phyloP scores from a whole-genome alignment of 805 yeast species.

The Candida rishiriensis region DNA sequence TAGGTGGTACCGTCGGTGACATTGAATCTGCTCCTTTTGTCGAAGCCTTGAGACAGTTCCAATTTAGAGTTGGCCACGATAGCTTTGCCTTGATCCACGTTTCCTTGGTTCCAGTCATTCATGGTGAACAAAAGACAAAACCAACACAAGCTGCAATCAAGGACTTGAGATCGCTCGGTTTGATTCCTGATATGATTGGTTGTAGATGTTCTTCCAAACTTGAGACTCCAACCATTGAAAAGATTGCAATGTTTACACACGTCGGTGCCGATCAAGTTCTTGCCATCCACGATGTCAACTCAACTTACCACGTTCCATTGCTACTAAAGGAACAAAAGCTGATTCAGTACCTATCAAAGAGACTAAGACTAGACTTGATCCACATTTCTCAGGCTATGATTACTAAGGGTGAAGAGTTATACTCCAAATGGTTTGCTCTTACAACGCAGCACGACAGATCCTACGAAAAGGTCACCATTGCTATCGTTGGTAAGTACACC shows the following conservation, averaged over 20 bases:
- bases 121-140: slow-evolving; percentile 98
- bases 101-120: slow-evolving; percentile 94
- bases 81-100: slow-evolving; percentile 96
- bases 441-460: slow-evolving; percentile 80
- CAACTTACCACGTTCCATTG: slow-evolving; percentile 96
- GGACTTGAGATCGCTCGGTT: slow-evolving; percentile 91
- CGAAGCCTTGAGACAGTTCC: slow-evolving; percentile 98
- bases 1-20: slow-evolving; percentile 99
- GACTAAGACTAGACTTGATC: slow-evolving; percentile 56
- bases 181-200: slow-evolving; percentile 95
- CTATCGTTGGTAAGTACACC: slow-evolving; percentile 96
- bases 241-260: slow-evolving; percentile 98
- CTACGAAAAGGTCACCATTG: slow-evolving; percentile 84
- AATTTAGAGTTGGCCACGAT: slow-evolving; percentile 91
- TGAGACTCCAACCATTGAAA: slow-evolving; percentile 81
- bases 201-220: slow-evolving; percentile 89
- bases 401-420: slow-evolving; percentile 62
- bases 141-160: slow-evolving; percentile 99
- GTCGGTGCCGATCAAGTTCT: slow-evolving; percentile 98
- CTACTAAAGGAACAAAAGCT: slow-evolving; percentile 82
- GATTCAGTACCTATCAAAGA: slow-evolving; percentile 64
- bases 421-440: slow-evolving; percentile 73
- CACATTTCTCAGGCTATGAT: slow-evolving; percentile 44
- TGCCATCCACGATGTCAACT: slow-evolving; percentile 94
- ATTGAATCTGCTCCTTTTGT: slow-evolving; percentile 98